phyloP scores from a whole-genome alignment of 352 stramenopile genomes.

The Phytophthora crassamura region DNA sequence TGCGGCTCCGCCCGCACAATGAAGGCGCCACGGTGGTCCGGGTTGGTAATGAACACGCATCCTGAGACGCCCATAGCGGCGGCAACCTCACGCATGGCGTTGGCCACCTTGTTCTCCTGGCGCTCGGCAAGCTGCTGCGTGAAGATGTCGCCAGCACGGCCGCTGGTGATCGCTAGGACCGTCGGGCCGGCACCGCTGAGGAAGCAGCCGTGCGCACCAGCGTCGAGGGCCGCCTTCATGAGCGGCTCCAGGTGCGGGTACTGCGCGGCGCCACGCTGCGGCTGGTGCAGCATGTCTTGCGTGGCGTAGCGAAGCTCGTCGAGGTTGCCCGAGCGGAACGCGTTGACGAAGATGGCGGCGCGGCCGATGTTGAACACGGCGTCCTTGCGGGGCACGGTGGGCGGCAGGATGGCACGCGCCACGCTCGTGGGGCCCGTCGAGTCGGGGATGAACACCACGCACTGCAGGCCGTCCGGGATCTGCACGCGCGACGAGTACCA shows the following conservation, averaged over 20 bases:
- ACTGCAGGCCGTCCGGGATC: conserved; percentile 96
- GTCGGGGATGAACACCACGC: conserved; percentile 99
- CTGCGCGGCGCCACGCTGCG: conserved; percentile 93
- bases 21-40: conserved; percentile 95
- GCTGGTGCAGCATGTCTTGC: conserved; percentile 96
- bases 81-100: conserved; percentile 96
- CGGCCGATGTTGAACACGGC: conserved; percentile 98
- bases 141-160: conserved; percentile 98
- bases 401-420: conserved; percentile 92
- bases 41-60: conserved; percentile 97
- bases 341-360: conserved; percentile 97
- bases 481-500: conserved; percentile 98
- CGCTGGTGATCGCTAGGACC: conserved; percentile 98
- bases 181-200: conserved; percentile 97
- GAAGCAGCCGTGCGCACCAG: conserved; percentile 95
- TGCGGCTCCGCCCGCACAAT: conserved; percentile 95
- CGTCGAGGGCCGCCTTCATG: conserved; percentile 95
- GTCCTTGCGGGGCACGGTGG: conserved; percentile 91
- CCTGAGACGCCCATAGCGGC: conserved; percentile 93
- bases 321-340: conserved; percentile 96
- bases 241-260: conserved; percentile 98
- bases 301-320: conserved; percentile 96
- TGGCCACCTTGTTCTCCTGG: conserved; percentile 93
- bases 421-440: conserved; percentile 96
- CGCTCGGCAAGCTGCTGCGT: conserved; percentile 93